Evolutionary conservation across 345 rosid genomes (phyloP), one percentile per base, ranked within the genome.

Genomic region (Isatis tinctoria): DNA sequence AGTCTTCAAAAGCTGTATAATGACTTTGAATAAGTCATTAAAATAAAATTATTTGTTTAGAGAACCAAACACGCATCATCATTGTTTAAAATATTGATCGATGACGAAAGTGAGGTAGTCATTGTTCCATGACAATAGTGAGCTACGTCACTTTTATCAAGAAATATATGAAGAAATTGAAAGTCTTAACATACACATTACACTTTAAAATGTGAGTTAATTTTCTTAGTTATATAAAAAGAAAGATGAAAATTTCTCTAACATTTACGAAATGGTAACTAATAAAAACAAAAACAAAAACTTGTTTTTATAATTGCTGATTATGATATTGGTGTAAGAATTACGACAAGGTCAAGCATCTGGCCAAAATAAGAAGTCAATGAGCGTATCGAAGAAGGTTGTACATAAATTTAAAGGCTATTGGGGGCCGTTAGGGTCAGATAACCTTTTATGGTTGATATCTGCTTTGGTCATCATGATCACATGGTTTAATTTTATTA

Each of bases 11-110:
- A 67, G 61, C 73, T 58, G 78, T 60, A 36, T 48, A 47, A 48
- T 67, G 74, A 75, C 79, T 75, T 75, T 52, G 79, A 75, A 68
- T 10, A 68, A 52, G 69, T 75, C 79, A 43, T n/a, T 0, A 53
- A 67, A 58, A 5, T 48, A 59, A 39, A 11, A 49, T 6, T 3
- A 9, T 61, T 28, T 39, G n/a, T 36, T 61, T 72, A 39, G 33
- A 72, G 52, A 60, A 28, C 26, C 57, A 73, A 64, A 41, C 71
- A 51, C 53, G 60, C 36, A 60, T 16, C 59, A 40, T 24, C 54
- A 36, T 26, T 56, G 7, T 74, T 65, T 35, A 41, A 18, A 68
- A 10, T 44, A 10, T 32, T 44, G 17, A 45, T 65, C 40, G 22
- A 4, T 74, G 58, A 65, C 48, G 58, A 30, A 32, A 8, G 10